Conservation (phyloP, 2,329 filamentous ascomycete genomes). For the Sporothrix brasiliensis region DNA sequence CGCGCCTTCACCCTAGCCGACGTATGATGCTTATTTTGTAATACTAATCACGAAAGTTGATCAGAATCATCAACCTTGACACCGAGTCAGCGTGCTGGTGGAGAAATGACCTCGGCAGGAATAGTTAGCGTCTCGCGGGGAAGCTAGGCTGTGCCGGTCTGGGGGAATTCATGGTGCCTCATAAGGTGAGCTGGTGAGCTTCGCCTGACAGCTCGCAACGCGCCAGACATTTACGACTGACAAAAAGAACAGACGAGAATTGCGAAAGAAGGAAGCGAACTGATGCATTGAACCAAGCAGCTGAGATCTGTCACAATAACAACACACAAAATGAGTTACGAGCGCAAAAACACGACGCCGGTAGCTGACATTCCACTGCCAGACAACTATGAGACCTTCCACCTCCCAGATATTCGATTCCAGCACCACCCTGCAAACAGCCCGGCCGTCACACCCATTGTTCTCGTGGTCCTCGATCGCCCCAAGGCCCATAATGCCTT, state of each 20-base stretch:
- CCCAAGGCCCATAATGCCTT: constrained; percentile 71
- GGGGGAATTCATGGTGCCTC: constrained; percentile 8
- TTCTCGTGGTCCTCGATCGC: constrained; percentile 66
- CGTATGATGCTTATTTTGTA: not conserved
- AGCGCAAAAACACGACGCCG: constrained; percentile 11
- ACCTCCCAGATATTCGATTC: constrained; percentile 51
- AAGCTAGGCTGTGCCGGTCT: constrained; percentile 25
- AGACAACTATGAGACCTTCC: constrained; percentile 46
- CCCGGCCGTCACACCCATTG: constrained; percentile 59
- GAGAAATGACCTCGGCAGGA: constrained; percentile 27
- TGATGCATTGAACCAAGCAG: no score
- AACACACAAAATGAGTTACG: constrained; percentile 23
- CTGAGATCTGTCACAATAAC: no score
- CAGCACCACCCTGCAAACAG: constrained; percentile 56
- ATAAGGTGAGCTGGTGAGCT: not conserved
- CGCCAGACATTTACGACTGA: not conserved
- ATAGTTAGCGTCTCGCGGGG: constrained; percentile 27
- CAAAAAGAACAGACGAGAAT: not conserved
- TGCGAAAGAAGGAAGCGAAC: no score
- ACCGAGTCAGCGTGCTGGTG: not conserved
- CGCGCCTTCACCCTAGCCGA: not conserved
- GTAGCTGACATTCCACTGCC: constrained; percentile 26
- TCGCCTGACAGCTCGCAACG: not conserved
- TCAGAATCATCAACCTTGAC: not conserved
- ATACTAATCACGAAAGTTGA: not conserved